A percentile compares a stretch with the other conserved stretches of the same genome.
Evolutionary conservation across 139 green algal species (phyloP).

Genomic region (Tetradesmus obliquus): DNA sequence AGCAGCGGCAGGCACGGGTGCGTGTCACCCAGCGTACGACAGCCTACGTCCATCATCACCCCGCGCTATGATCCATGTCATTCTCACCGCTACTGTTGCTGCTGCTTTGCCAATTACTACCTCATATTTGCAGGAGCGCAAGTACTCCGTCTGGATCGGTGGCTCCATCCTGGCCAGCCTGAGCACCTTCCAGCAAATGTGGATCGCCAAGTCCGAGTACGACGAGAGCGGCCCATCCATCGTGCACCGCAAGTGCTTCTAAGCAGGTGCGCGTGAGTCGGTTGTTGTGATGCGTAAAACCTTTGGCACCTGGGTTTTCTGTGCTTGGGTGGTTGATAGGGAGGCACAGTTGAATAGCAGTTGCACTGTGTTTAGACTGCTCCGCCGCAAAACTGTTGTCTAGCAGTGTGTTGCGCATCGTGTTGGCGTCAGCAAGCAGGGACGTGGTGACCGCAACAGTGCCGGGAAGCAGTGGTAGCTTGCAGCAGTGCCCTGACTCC

Average conservation of each 20-base stretch:
- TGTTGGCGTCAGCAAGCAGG: too few relatives aligned
- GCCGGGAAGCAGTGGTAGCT: too few relatives aligned
- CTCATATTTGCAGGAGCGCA: conserved; percentile 71
- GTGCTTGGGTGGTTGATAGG: too few relatives aligned
- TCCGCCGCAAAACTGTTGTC: too few relatives aligned
- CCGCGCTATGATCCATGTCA: background rate
- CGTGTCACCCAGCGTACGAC: background rate
- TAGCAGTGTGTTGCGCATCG: too few relatives aligned
- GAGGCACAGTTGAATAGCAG: too few relatives aligned
- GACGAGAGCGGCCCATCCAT: conserved; percentile 97
- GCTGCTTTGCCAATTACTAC: background rate
- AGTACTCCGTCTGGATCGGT: conserved; percentile 98
- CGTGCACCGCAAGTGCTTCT: conserved; percentile 86
- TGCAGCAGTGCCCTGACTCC: too few relatives aligned
- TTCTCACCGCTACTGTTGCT: background rate
- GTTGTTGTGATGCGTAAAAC: background rate
- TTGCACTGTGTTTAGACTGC: too few relatives aligned
- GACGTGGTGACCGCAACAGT: too few relatives aligned
- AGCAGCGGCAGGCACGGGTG: too few relatives aligned
- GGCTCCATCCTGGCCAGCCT: conserved; percentile 98
- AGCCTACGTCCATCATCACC: background rate
- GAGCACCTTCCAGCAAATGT: conserved; percentile 96
- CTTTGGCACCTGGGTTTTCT: too few relatives aligned
- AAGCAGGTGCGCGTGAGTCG: background rate
- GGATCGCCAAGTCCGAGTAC: conserved; percentile 96